Evolutionary conservation across 192 early-diverging fungal genomes (phyloP).

Genomic region (Helicostylum pulchrum): DNA sequence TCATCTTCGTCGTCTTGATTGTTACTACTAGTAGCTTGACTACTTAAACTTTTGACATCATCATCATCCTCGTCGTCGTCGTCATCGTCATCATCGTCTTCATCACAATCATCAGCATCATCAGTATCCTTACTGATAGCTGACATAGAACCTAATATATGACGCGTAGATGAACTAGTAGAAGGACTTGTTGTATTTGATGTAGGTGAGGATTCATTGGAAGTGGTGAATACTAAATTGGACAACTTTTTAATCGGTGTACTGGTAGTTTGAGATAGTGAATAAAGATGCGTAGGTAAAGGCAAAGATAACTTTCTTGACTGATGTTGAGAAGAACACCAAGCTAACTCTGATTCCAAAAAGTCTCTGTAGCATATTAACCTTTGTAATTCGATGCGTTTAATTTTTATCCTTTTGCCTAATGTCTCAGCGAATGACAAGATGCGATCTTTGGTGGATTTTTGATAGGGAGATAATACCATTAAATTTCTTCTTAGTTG

Average conservation of each 20-base stretch:
- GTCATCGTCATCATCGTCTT: neutral
- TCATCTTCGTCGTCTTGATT: neutral
- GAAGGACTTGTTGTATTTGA: neutral
- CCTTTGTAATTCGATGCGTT: conserved; percentile 58
- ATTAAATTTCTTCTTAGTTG: conserved; percentile 63
- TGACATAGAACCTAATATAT: neutral
- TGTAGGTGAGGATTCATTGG: neutral
- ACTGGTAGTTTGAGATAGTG: neutral
- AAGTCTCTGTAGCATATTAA: conserved; percentile 73
- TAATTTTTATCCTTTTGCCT: conserved; percentile 50
- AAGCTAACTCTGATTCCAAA: conserved; percentile 56
- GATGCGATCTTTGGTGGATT: conserved; percentile 60
- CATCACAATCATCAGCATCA: neutral
- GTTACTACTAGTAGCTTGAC: conserved; percentile 4
- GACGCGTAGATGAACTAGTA: no score
- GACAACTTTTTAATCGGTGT: neutral
- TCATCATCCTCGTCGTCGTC: conserved; percentile 10
- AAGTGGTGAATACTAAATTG: neutral
- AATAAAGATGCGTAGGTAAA: conserved; percentile 6
- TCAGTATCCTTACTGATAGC: neutral
- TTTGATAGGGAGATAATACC: conserved; percentile 63
- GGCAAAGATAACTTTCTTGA: conserved; percentile 12
- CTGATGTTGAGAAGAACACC: conserved; percentile 2
- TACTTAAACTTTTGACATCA: conserved; percentile 1
- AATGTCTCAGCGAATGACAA: conserved; percentile 53